Evolutionary conservation across 805 yeast genomes (phyloP).

Genomic region (Lipomyces yamadae): DNA sequence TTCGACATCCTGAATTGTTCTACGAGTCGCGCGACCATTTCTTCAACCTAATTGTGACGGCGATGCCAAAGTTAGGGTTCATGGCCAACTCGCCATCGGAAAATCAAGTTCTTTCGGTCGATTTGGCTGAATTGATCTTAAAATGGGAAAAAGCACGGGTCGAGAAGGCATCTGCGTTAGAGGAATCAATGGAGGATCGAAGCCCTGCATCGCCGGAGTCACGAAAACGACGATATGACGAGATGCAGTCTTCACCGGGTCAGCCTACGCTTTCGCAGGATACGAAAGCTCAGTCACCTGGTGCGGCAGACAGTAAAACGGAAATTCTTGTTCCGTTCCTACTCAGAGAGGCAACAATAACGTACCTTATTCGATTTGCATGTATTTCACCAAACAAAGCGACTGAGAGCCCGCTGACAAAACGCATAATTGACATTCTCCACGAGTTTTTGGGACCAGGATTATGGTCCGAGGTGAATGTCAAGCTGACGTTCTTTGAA

Average conservation of each 20-base stretch:
- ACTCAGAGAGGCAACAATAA: constrained; percentile 86
- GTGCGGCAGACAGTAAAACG: constrained; percentile 36
- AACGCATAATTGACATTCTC: constrained; percentile 77
- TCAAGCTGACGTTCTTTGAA: constrained; percentile 85
- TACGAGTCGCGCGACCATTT: constrained; percentile 87
- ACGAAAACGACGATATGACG: constrained; percentile 33
- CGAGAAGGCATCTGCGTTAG: constrained; percentile 8
- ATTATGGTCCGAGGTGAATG: constrained; percentile 88
- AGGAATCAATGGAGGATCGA: constrained; percentile 9
- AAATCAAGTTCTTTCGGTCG: constrained; percentile 84
- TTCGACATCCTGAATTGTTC: constrained; percentile 82
- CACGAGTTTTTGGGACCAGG: constrained; percentile 71
- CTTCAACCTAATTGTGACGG: constrained; percentile 83
- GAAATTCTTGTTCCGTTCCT: constrained; percentile 57
- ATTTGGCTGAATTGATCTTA: constrained; percentile 80
- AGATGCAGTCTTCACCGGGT: constrained; percentile 27
- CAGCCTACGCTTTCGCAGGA: constrained; percentile 5
- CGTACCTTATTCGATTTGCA: constrained; percentile 83
- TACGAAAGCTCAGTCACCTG: constrained; percentile 17
- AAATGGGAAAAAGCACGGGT: constrained; percentile 68
- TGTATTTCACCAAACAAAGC: constrained; percentile 86
- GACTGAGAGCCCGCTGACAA: constrained; percentile 80
- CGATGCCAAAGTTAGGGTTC: constrained; percentile 87
- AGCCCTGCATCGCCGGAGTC: constrained; percentile 25
- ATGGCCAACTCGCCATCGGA: constrained; percentile 69